Conservation (phyloP, 805 yeast genomes). For the Torulaspora microellipsoides region DNA sequence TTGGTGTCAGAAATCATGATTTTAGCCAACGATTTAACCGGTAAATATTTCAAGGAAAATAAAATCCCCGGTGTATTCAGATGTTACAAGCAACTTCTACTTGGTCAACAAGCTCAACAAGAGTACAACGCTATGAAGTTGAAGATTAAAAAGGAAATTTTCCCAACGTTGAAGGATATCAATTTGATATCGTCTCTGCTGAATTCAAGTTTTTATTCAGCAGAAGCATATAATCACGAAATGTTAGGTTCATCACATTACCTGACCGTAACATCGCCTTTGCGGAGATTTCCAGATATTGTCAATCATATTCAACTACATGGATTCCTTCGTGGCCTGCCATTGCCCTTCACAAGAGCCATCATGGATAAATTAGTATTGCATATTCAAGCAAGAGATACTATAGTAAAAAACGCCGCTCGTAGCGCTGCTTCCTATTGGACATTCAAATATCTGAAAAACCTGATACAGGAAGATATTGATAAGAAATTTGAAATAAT, state of each 20-base stretch:
- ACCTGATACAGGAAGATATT: conserved; percentile 11
- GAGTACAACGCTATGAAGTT: conserved; percentile 25
- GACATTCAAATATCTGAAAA: conserved; percentile 31
- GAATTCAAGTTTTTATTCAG: conserved; percentile 49
- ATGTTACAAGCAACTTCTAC: conserved; percentile 34
- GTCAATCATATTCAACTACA: conserved; percentile 76
- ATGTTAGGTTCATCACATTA: conserved; percentile 61
- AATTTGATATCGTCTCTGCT: conserved; percentile 43
- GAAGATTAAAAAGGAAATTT: conserved; percentile 16
- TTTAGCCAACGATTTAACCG: conserved; percentile 61
- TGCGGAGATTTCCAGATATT: conserved; percentile 77
- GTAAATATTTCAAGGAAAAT: conserved; percentile 41
- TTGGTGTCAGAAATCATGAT: conserved; percentile 86
- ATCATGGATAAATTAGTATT: conserved; percentile 38
- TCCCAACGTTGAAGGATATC: conserved; percentile 39
- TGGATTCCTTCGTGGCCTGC: conserved; percentile 33
- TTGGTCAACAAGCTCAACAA: conserved; percentile 26
- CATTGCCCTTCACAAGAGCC: conserved; percentile 30
- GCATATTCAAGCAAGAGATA: conserved; percentile 45
- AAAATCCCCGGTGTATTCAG: conserved; percentile 47
- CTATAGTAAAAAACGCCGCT: conserved; percentile 33
- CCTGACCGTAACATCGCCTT: conserved; percentile 81
- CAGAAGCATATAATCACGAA: conserved; percentile 47
- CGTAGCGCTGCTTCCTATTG: conserved; percentile 36
- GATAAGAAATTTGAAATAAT: conserved; percentile 31